Percentiles rank a stretch among this genome's conserved stretches.
phyloP scores from a whole-genome alignment of 1,284 basidiomycete species.

The Sporisorium sorghi region DNA sequence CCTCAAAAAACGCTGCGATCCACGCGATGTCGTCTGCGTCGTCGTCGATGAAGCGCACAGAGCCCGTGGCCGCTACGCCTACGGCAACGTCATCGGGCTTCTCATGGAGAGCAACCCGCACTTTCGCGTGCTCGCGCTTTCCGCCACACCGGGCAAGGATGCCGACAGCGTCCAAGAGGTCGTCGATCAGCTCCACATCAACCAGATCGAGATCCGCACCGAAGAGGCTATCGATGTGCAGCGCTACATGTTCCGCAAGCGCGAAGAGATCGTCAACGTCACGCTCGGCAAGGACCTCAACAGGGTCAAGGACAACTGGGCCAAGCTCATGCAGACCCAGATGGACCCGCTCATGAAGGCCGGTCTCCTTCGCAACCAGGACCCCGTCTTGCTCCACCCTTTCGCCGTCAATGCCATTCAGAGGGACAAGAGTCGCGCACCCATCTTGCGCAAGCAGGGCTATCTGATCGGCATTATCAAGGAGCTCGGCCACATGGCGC shows the following conservation, averaged over 20 bases:
- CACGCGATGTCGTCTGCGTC: slow-evolving; percentile 81
- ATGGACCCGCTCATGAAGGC: slow-evolving; percentile 57
- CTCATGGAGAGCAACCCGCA: slow-evolving; percentile 93
- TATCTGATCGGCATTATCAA: slow-evolving; percentile 42
- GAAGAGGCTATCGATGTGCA: slow-evolving; percentile 89
- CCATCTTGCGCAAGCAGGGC: slow-evolving; percentile 32
- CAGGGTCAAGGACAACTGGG: slow-evolving; percentile 67
- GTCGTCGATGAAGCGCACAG: slow-evolving; percentile 96
- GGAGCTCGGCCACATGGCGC: slow-evolving; percentile 58
- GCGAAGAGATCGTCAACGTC: slow-evolving; percentile 63
- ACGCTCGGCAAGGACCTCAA: slow-evolving; percentile 54
- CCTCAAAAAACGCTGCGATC: slow-evolving; percentile 79
- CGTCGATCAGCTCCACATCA: slow-evolving; percentile 96
- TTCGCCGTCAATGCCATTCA: slow-evolving; percentile 55
- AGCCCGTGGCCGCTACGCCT: slow-evolving; percentile 91
- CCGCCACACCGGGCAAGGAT: slow-evolving; percentile 91
- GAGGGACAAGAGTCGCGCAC: slow-evolving; percentile 22
- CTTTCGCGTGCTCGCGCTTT: slow-evolving; percentile 91
- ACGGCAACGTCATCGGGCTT: slow-evolving; percentile 87
- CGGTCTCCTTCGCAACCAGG: slow-evolving; percentile 52
- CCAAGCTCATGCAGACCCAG: slow-evolving; percentile 64
- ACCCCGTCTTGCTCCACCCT: slow-evolving; percentile 57
- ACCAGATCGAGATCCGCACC: slow-evolving; percentile 92
- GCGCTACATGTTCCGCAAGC: slow-evolving; percentile 87
- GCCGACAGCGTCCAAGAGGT: slow-evolving; percentile 88